Conservation (phyloP, 257 asterid species). For the Solanum boliviense region DNA sequence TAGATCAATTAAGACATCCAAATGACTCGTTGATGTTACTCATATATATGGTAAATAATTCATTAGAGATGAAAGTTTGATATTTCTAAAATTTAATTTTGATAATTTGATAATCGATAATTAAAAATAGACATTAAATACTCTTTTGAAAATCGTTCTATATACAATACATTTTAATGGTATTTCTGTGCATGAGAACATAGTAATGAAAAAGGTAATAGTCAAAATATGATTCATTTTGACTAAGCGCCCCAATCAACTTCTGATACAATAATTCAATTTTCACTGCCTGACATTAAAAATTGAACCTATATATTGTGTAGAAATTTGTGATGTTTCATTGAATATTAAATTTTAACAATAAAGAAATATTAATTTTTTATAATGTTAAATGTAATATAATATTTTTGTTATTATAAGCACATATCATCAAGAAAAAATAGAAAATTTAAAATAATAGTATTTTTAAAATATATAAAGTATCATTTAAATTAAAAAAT, state of each 20-base stretch:
- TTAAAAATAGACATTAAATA: too few relatives aligned
- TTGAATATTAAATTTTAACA: too few relatives aligned
- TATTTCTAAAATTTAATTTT: neutral
- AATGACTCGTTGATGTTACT: neutral
- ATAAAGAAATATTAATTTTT: too few relatives aligned
- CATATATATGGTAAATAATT: neutral
- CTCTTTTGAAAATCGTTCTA: neutral
- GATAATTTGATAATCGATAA: neutral
- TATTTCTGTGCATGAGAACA: neutral
- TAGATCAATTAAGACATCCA: neutral
- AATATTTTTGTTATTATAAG: too few relatives aligned
- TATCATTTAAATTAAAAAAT: too few relatives aligned
- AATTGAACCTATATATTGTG: too few relatives aligned
- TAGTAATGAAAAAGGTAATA: neutral
- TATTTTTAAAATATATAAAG: too few relatives aligned
- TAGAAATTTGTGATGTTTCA: neutral
- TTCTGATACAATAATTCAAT: too few relatives aligned
- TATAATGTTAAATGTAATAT: too few relatives aligned
- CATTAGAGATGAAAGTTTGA: neutral
- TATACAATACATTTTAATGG: neutral
- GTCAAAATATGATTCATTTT: neutral
- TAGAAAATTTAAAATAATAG: too few relatives aligned
- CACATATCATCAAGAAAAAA: too few relatives aligned
- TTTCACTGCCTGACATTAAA: neutral
- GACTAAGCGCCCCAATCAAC: neutral